Conservation (phyloP, 73 alveolate genomes). For the Tetrahymena malaccensis region DNA sequence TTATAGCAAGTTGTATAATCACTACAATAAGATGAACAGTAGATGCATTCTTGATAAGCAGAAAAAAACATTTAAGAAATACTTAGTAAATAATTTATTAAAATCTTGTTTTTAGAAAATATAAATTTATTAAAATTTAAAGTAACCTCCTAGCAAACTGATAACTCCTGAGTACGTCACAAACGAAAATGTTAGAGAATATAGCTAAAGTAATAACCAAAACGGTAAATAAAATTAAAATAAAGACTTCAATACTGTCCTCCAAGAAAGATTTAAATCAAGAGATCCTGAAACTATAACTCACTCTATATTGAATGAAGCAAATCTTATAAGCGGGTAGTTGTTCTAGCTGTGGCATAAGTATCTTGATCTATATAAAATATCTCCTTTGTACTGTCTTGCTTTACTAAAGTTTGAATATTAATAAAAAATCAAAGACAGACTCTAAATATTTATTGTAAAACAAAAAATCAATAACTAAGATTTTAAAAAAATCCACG, state of each 20-base stretch:
- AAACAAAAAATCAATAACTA: not conserved
- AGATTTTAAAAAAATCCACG: not conserved
- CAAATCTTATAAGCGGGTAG: slow-evolving; percentile 31
- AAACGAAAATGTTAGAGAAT: slow-evolving; percentile 8
- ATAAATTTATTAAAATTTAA: not conserved
- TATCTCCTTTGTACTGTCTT: slow-evolving; percentile 27
- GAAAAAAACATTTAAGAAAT: slow-evolving; percentile 34
- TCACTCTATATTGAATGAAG: slow-evolving; percentile 36
- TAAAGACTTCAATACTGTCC: slow-evolving; percentile 17
- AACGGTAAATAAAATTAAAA: slow-evolving; percentile 5
- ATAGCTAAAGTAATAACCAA: not conserved
- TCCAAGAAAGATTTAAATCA: slow-evolving; percentile 31
- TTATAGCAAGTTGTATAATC: slow-evolving; percentile 17
- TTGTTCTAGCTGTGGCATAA: slow-evolving; percentile 34
- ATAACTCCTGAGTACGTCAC: slow-evolving; percentile 38
- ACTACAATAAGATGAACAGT: slow-evolving; percentile 21
- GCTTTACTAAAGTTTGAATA: slow-evolving; percentile 26
- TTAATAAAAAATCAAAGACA: slow-evolving; percentile 4
- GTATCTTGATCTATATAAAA: slow-evolving; percentile 22
- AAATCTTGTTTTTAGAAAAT: too few species aligned
- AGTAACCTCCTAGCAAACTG: slow-evolving; percentile 30
- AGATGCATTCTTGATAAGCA: slow-evolving; percentile 33
- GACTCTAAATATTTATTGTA: not conserved
- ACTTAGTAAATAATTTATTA: not conserved
- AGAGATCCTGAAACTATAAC: slow-evolving; percentile 39